These are phyloP conservation scores for Linnemannia zychae DNA, from an alignment of 192 early-diverging fungal genomes.

Conservation along the genomic window DNA sequence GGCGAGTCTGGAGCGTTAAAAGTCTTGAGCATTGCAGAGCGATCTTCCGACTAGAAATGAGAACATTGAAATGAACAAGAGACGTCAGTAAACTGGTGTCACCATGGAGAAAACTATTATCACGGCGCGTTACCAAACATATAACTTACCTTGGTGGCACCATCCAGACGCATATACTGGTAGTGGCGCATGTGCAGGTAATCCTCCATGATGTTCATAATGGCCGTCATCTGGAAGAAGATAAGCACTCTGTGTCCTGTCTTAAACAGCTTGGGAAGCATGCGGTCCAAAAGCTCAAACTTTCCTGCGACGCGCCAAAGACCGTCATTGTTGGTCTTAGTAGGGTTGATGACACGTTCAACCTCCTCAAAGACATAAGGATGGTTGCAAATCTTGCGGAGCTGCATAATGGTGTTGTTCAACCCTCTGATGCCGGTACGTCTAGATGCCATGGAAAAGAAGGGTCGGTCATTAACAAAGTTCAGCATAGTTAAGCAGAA, in stretches of 20 bases:
- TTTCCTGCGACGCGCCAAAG: conserved; percentile 93
- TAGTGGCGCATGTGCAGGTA: conserved; percentile 84
- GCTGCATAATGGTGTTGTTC: conserved; percentile 98
- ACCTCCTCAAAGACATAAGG: conserved; percentile 98
- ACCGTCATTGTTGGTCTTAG: conserved; percentile 75
- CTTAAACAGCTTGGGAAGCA: conserved; percentile 89
- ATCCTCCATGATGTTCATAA: conserved; percentile 99
- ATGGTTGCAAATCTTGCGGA: conserved; percentile 99
- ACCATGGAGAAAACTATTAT: background rate
- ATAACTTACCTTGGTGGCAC: conserved; percentile 77
- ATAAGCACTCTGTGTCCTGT: conserved; percentile 87
- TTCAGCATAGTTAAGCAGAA: too few species aligned
- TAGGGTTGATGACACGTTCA: conserved; percentile 85
- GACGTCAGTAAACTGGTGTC: conserved; percentile 4
- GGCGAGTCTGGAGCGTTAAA: conserved; percentile 89
- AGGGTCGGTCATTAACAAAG: background rate
- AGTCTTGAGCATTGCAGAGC: conserved; percentile 78
- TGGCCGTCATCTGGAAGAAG: conserved; percentile 89
- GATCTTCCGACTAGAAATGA: conserved; percentile 77
- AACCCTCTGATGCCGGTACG: conserved; percentile 80
- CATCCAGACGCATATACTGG: conserved; percentile 89
- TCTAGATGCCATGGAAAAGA: conserved; percentile 16
- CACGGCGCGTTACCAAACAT: background rate
- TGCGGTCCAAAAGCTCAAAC: conserved; percentile 96
- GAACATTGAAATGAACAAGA: background rate